Percentiles rank a stretch among this genome's conserved stretches.
phyloP scores from a whole-genome alignment of 2,329 filamentous ascomycete species.

The Helicocarpus griseus region DNA sequence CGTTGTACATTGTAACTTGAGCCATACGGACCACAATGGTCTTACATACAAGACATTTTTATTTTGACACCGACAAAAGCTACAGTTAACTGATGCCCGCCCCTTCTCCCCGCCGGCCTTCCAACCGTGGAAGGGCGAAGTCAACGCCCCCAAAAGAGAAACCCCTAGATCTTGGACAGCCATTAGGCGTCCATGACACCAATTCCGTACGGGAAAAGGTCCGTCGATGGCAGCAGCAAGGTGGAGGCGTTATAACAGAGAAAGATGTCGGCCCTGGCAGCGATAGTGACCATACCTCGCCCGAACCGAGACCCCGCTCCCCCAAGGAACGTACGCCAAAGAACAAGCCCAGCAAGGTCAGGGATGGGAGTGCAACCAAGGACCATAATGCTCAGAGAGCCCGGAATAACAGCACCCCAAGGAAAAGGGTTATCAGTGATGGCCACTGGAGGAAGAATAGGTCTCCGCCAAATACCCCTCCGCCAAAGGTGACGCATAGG shows the following conservation, averaged over 20 bases:
- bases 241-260: constrained; percentile 54
- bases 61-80: neutral
- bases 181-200: constrained; percentile 51
- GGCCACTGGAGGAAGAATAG: constrained; percentile 63
- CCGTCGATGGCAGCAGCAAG: constrained; percentile 73
- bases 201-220: constrained; percentile 68
- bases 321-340: constrained; percentile 15
- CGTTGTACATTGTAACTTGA: too few relatives aligned
- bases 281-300: constrained; percentile 25
- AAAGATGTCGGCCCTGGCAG: constrained; percentile 54
- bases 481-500: constrained; percentile 28
- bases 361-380: constrained; percentile 11
- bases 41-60: too few relatives aligned
- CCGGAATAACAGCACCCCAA: constrained; percentile 55
- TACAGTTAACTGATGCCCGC: constrained; percentile 30
- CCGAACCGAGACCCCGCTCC: constrained; percentile 16
- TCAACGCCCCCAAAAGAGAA: constrained; percentile 44
- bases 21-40: too few relatives aligned
- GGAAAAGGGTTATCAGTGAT: constrained; percentile 88
- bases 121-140: constrained; percentile 46
- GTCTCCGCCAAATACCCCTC: constrained; percentile 33
- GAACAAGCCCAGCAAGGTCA: constrained; percentile 16
- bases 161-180: constrained; percentile 39
- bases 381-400: constrained; percentile 18
- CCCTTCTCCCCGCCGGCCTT: constrained; percentile 28